Base-by-base conservation (phyloP, 352 stramenopile genomes). In the Pythium insidiosum region DNA sequence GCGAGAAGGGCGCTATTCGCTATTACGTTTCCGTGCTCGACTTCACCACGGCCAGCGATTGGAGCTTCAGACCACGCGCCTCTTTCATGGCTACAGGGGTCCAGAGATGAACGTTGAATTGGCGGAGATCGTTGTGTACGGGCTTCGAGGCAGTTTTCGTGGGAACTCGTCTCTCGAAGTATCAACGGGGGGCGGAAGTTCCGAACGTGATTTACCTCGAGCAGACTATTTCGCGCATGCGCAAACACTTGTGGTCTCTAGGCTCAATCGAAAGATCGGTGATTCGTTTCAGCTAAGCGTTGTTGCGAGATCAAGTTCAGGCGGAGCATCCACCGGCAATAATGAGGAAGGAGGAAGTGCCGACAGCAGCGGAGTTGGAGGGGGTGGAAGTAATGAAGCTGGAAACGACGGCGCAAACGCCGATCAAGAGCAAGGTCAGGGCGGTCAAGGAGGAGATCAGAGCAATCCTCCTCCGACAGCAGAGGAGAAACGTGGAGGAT, bases 211-310 rank as follows among this genome's bases (percentile, higher is more conserved):
- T 79, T 19, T 89, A 85, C 35, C 87, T 89, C 34, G 64, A 76
- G 23, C 76, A 85, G 44, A 33, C 28, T 89, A 86, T 36, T 89
- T 89, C 34, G 65, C 75, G 21, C 76, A 87, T 43, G 69, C 72
- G 2, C 53, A 63, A 23, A 89, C 67, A 52, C 51, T 87, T 20
- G 66, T 89, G 39, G 29, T 89, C 9, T 73, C 64, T 18, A 55
- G 46, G 22, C 21, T 89, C 19, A 37, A 66, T 2, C 16, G 66
- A n/a, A 35, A 53, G 2, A 74, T 89, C 37, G 66, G 72, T 10
- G 45, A 73, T 2, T 50, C 72, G 36, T 68, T 89, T 21, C 43
- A 73, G 18, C 50, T 84, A 0, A 58, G 56, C 12, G 61, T 87
- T 1, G 19, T 48, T 5, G 58, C 59, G 7, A 43, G 33, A 5